These are phyloP conservation scores for Phytophthora chlamydospora DNA, from an alignment of 352 stramenopile species.

Conservation along the genomic window DNA sequence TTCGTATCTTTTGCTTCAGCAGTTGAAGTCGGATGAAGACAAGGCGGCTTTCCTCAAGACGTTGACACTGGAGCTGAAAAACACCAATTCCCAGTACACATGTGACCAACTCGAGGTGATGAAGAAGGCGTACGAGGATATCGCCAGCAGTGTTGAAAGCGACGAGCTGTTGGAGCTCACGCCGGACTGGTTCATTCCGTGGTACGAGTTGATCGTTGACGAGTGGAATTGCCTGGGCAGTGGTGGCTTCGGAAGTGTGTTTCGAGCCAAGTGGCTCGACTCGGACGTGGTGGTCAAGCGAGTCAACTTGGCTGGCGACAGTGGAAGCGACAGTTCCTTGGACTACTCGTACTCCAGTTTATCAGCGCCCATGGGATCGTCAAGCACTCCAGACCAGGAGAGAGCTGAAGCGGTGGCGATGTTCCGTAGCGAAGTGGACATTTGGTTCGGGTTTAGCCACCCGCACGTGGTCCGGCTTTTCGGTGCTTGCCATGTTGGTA, in stretches of 20 bases:
- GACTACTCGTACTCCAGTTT: too few species aligned
- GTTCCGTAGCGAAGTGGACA: constrained; percentile 16
- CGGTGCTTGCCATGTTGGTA: constrained; percentile 13
- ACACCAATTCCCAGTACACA: background rate
- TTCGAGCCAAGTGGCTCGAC: constrained; percentile 16
- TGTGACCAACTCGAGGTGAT: background rate
- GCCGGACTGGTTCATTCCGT: constrained; percentile 18
- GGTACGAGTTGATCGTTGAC: constrained; percentile 19
- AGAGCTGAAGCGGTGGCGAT: background rate
- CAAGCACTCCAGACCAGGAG: background rate
- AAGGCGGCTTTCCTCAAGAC: background rate
- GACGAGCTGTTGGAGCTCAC: too few species aligned
- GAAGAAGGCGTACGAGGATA: constrained; percentile 7
- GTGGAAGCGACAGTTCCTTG: too few species aligned
- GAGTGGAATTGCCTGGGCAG: background rate
- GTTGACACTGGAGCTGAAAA: constrained; percentile 4
- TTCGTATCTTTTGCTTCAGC: constrained; percentile 2
- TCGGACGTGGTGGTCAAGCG: constrained; percentile 11
- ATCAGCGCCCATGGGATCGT: too few species aligned
- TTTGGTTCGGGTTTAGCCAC: constrained; percentile 23
- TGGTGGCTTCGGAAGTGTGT: constrained; percentile 13
- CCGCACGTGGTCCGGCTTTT: constrained; percentile 19
- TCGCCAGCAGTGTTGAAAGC: constrained; percentile 1
- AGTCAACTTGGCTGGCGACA: background rate
- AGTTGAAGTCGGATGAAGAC: constrained; percentile 17